Percentiles rank a stretch among this genome's conserved stretches.
Evolutionary conservation across 768 basidiomycete species (phyloP).

Genomic region (Termitomyces sp.): DNA sequence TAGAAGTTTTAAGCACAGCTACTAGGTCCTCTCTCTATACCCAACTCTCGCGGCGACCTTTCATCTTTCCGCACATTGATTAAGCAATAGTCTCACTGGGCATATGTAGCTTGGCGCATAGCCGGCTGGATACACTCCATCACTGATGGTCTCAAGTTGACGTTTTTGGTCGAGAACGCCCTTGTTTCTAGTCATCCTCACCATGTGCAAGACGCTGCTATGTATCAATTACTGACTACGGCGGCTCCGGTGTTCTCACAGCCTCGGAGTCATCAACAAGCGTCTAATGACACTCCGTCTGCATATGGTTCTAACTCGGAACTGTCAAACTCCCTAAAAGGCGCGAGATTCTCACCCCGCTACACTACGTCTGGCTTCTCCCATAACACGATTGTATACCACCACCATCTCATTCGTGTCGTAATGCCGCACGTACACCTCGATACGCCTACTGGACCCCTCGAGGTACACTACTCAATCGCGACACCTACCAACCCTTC

Average conservation of each 20-base stretch:
- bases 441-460: slow-evolving; percentile 16
- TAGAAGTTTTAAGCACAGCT: neutral
- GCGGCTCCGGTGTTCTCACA: slow-evolving; percentile 12
- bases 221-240: slow-evolving; percentile 1
- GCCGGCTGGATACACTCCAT: no score
- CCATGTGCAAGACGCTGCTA: neutral
- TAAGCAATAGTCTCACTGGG: neutral
- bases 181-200: neutral
- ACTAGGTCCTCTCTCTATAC: no score
- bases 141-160: neutral
- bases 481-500: slow-evolving; percentile 20
- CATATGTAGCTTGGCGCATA: neutral
- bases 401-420: neutral
- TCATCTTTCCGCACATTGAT: neutral
- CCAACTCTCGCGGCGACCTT: neutral
- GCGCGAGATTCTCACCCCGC: slow-evolving; percentile 1
- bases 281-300: neutral
- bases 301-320: slow-evolving; percentile 4
- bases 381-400: neutral
- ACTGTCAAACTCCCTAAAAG: slow-evolving; percentile 7
- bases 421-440: slow-evolving; percentile 19
- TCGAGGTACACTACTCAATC: slow-evolving; percentile 21
- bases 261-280: neutral
- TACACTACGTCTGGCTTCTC: neutral
- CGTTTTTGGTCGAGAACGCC: neutral